Conservation (phyloP, 805 yeast genomes). For the Jamesozyma spencerorum region DNA sequence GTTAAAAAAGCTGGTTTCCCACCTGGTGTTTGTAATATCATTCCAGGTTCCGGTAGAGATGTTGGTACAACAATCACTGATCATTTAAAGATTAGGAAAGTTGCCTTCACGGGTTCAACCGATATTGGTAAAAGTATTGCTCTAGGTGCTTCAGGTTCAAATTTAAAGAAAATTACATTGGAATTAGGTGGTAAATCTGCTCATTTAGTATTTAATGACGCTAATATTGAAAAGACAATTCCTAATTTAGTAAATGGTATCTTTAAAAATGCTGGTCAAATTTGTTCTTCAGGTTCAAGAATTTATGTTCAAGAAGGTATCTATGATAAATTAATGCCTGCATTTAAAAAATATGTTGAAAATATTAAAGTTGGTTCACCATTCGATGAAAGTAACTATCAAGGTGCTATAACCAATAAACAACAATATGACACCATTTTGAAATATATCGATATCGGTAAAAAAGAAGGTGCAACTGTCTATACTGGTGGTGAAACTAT, state of each 20-base stretch:
- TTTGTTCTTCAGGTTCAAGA: conserved; percentile 78
- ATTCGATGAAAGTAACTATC: conserved; percentile 55
- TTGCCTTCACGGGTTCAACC: conserved; percentile 79
- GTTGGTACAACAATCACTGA: conserved; percentile 64
- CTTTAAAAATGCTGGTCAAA: conserved; percentile 74
- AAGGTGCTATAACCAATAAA: conserved; percentile 72
- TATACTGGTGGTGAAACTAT: conserved; percentile 63
- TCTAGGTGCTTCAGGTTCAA: conserved; percentile 59
- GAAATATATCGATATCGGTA: conserved; percentile 58
- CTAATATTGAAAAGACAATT: conserved; percentile 44
- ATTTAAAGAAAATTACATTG: conserved; percentile 68
- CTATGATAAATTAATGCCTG: conserved; percentile 51
- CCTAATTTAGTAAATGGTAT: conserved; percentile 54
- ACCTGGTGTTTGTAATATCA: conserved; percentile 63
- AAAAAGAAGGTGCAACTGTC: conserved; percentile 56
- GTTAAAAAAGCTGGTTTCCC: conserved; percentile 64
- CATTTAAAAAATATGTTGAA: conserved; percentile 51
- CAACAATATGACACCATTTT: conserved; percentile 61
- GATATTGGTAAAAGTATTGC: conserved; percentile 64
- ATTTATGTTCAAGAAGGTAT: conserved; percentile 63
- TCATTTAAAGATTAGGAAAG: conserved; percentile 62
- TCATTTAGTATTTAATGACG: conserved; percentile 64
- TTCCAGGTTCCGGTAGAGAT: conserved; percentile 66
- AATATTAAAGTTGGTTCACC: conserved; percentile 65
- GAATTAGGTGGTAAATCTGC: conserved; percentile 84